Evolutionary conservation across 441 rosid species (phyloP).

Genomic region (Geranium incanum): DNA sequence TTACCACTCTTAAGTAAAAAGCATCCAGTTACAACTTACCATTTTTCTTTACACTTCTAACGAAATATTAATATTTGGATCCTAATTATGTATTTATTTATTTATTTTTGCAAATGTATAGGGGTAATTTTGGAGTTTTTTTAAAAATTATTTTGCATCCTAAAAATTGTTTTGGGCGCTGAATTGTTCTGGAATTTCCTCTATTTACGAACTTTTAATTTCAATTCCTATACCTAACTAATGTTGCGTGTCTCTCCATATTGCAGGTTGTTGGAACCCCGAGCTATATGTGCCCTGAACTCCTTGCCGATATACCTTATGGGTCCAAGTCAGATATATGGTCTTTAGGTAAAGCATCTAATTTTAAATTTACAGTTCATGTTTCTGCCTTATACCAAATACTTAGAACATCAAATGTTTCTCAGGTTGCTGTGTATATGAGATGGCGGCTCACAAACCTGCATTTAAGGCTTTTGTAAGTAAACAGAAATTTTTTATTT

Average conservation of each 20-base stretch:
- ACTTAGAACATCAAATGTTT: slow-evolving; percentile 22
- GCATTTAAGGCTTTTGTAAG: slow-evolving; percentile 98
- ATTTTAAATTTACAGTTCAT: neutral
- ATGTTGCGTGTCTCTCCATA: slow-evolving; percentile 15
- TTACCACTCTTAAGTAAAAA: too few relatives aligned
- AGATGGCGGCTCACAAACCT: slow-evolving; percentile 87
- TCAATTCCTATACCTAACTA: slow-evolving; percentile 14
- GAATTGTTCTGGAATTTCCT: too few relatives aligned
- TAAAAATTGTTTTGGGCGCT: too few relatives aligned
- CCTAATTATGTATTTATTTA: too few relatives aligned
- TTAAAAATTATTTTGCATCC: too few relatives aligned
- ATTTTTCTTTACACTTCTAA: neutral
- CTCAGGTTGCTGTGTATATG: slow-evolving; percentile 97
- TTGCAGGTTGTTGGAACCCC: slow-evolving; percentile 98
- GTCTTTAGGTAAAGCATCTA: slow-evolving; percentile 72
- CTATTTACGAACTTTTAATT: neutral
- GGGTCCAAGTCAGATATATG: slow-evolving; percentile 97
- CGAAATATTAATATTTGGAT: too few relatives aligned
- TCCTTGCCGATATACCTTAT: slow-evolving; percentile 97
- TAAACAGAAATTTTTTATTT: neutral
- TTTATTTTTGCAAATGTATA: too few relatives aligned
- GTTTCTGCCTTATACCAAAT: slow-evolving; percentile 15
- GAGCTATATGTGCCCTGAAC: slow-evolving; percentile 99
- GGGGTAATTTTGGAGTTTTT: too few relatives aligned
- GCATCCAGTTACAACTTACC: too few relatives aligned